Conservation (phyloP, 1,284 basidiomycete genomes). For the Tylopilus microsporus region DNA sequence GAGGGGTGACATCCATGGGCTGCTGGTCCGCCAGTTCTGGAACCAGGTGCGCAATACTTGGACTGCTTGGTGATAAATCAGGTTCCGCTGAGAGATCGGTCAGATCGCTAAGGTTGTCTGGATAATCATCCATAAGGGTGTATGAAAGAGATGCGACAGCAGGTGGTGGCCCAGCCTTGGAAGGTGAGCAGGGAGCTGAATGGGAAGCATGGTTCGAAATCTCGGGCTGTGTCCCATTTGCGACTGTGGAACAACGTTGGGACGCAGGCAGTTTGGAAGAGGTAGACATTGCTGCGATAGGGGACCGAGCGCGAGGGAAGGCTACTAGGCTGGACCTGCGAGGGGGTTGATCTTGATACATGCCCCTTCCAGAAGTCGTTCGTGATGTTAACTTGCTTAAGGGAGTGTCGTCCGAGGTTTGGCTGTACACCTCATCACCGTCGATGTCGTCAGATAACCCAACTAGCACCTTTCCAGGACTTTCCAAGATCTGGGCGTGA, state of each 20-base stretch:
- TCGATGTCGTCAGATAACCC: slow-evolving; percentile 12
- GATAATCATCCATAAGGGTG: slow-evolving; percentile 16
- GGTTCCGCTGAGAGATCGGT: slow-evolving; percentile 28
- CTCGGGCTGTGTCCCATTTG: not conserved
- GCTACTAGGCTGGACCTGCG: not conserved
- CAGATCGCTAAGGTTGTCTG: slow-evolving; percentile 23
- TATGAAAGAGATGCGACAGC: not conserved
- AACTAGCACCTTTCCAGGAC: slow-evolving; percentile 13
- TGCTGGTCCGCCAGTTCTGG: not conserved
- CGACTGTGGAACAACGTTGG: not conserved
- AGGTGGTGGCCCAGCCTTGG: not conserved
- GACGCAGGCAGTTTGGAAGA: not conserved
- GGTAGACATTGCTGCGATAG: not conserved
- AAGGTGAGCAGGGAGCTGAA: not conserved
- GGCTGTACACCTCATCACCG: slow-evolving; percentile 2
- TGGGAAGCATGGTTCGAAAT: not conserved
- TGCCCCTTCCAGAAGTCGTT: not conserved
- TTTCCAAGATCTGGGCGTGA: slow-evolving; percentile 20
- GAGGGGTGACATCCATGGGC: not conserved
- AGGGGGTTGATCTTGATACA: not conserved
- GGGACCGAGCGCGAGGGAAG: not conserved
- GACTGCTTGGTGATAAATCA: slow-evolving; percentile 12
- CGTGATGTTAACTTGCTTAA: not conserved
- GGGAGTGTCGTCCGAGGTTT: not conserved
- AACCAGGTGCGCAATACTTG: not conserved